Conservation (phyloP, 371 early-diverging fungal species). For the Mortierella sp. region DNA sequence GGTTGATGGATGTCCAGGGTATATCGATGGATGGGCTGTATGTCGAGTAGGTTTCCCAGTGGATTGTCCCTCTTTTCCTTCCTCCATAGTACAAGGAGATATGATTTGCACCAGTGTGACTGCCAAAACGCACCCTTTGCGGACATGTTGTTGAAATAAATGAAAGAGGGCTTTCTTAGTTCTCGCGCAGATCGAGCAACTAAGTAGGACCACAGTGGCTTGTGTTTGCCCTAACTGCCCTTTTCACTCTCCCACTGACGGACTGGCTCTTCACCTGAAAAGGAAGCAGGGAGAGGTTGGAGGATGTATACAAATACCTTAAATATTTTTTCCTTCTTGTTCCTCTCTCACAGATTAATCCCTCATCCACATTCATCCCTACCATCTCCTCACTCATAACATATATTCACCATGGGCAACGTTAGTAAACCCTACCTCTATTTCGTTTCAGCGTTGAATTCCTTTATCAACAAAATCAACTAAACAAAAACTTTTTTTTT, state of each 20-base stretch:
- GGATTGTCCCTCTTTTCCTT: neutral
- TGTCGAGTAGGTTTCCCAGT: neutral
- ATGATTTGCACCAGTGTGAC: constrained; percentile 18
- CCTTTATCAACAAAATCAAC: neutral
- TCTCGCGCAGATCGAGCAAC: constrained; percentile 18
- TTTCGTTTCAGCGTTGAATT: neutral
- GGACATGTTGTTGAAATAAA: constrained; percentile 43
- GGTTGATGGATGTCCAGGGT: constrained; percentile 5
- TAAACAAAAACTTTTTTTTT: neutral
- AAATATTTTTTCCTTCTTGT: neutral
- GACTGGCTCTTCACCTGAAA: neutral
- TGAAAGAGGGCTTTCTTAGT: constrained; percentile 43
- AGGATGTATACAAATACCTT: no score
- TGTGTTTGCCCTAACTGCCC: constrained; percentile 7
- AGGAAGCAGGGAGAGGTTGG: no score
- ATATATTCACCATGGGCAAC: constrained; percentile 36
- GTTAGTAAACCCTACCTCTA: constrained; percentile 16
- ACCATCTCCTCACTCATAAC: neutral
- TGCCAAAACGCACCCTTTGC: constrained; percentile 48
- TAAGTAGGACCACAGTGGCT: constrained; percentile 10
- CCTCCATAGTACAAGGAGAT: no score
- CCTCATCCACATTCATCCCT: constrained; percentile 5
- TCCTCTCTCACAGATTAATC: neutral
- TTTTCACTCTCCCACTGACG: neutral
- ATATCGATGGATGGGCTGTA: constrained; percentile 17